Evolutionary conservation across 1,139 yeast species (phyloP).

Genomic region (Cylindricascospora bacillispora): DNA sequence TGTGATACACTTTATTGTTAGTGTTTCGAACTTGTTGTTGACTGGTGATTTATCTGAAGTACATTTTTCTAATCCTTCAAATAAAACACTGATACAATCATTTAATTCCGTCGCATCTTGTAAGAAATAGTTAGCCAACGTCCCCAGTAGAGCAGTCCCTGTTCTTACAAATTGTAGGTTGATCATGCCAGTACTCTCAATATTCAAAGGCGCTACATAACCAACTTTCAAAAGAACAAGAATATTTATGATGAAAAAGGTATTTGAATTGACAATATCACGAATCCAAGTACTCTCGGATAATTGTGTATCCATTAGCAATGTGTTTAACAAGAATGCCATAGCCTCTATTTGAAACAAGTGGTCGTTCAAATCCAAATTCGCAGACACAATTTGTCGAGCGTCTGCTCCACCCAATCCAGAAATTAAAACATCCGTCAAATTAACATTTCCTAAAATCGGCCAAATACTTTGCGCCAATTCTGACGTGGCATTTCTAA

Average conservation of each 20-base stretch:
- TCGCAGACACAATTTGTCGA: conserved; percentile 9
- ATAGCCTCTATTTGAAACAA: conserved; percentile 55
- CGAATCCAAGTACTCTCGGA: conserved; percentile 33
- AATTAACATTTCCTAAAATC: conserved; percentile 44
- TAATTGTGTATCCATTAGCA: conserved; percentile 29
- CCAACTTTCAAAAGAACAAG: conserved; percentile 21
- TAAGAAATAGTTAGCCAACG: conserved; percentile 43
- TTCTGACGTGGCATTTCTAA: conserved; percentile 64
- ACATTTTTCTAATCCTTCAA: conserved; percentile 28
- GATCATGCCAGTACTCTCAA: conserved; percentile 6
- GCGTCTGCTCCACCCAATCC: conserved; percentile 26
- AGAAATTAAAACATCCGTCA: conserved; percentile 34
- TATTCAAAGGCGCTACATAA: conserved; percentile 7
- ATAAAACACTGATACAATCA: conserved; percentile 38
- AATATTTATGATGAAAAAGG: conserved; percentile 18
- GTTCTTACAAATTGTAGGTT: conserved; percentile 30
- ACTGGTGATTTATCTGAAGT: conserved; percentile 8
- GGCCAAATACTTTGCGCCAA: conserved; percentile 60
- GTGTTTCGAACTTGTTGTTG: conserved; percentile 23
- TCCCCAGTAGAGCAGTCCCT: conserved; percentile 40
- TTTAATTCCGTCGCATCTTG: conserved; percentile 30
- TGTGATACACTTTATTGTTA: conserved; percentile 47
- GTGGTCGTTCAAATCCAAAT: conserved; percentile 20
- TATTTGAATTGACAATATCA: conserved; percentile 19
- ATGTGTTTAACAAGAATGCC: conserved; percentile 44